These are phyloP conservation scores for Ustilago xerochloae DNA, from an alignment of 1,284 basidiomycete species.

Conservation along the genomic window DNA sequence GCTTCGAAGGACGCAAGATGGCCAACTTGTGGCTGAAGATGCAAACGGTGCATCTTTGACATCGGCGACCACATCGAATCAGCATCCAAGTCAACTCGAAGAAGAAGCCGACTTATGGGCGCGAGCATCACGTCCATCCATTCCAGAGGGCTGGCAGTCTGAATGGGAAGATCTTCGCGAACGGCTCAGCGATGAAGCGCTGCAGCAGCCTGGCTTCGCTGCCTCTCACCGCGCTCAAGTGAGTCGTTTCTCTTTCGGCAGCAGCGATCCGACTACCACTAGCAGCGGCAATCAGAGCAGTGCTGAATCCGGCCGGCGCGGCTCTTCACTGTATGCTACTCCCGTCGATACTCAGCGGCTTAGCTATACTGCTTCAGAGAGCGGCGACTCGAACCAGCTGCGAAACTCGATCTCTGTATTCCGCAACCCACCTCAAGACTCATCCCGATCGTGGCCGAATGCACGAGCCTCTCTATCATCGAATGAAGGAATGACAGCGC, in stretches of 20 bases:
- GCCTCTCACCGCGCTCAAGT: not conserved
- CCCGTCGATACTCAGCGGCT: not conserved
- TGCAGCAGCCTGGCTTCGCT: not conserved
- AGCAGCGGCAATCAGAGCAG: constrained; percentile 6
- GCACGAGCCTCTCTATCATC: not conserved
- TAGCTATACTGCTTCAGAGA: constrained; percentile 5
- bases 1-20: not conserved
- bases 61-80: not conserved
- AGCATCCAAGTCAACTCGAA: not conserved
- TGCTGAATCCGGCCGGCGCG: not conserved
- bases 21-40: not conserved
- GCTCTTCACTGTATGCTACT: constrained; percentile 5
- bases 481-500: not conserved
- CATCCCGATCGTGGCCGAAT: not conserved
- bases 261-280: constrained; percentile 6
- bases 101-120: not conserved
- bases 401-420: not conserved
- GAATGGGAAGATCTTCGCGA: constrained; percentile 20
- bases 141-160: constrained; percentile 11
- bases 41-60: not conserved
- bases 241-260: constrained; percentile 22
- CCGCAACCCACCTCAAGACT: not conserved
- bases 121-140: not conserved
- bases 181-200: not conserved
- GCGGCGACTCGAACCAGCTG: constrained; percentile 1